Evolutionary conservation across 2,329 filamentous ascomycete species (phyloP), one percentile per base, ranked within the genome.

Genomic region (Colletotrichum nymphaeae): DNA sequence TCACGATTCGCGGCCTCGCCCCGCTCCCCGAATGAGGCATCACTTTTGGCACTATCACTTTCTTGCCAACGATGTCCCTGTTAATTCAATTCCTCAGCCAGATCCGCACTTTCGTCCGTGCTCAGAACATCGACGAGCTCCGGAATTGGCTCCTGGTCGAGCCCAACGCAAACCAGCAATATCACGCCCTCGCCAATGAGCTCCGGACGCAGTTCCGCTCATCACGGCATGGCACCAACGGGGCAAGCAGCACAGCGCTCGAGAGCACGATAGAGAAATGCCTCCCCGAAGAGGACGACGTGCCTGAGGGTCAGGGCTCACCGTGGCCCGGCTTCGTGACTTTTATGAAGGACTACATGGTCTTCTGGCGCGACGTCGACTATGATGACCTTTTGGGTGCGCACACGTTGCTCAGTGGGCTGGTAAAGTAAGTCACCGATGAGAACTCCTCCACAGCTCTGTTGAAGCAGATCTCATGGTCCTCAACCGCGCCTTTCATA

Each of bases 331-430:
- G 93, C 1, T 95, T 98, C 80, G 86, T 93, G 63, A 88, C 91
- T 2, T 97, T 98, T 79, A 90, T 97, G 81, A 93, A 91, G 77
- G 91, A 94, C 63, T 98, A 97, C 79, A 87, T 98, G 75, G 86
- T 89, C 57, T 97, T 95, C 78, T 90, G 96, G 86, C 87, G 95
- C 69, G 94, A 97, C 78, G 92, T 96, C 37, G 88, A 97, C 78
- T 91, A 93, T 63, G 89, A 92, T 14, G 92, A 97, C 78, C 84
- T 97, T 53, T 84, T 96, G 32, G 88, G 90, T 68, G 93, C 95
- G 4, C 95, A 97, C 79, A 89, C 94, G 70, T 83, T 93, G 78
- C 88, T 98, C 67, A 94, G 91, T 75, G 89, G 89, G 0, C 84
- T 98, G 32, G 88, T 95, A 62, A 93, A 93, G 93, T 95, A 86